A percentile compares a stretch with the other conserved stretches of the same genome.
These are phyloP conservation scores for Boletales sp. DNA, from an alignment of 768 basidiomycete genomes.

Conservation along the genomic window DNA sequence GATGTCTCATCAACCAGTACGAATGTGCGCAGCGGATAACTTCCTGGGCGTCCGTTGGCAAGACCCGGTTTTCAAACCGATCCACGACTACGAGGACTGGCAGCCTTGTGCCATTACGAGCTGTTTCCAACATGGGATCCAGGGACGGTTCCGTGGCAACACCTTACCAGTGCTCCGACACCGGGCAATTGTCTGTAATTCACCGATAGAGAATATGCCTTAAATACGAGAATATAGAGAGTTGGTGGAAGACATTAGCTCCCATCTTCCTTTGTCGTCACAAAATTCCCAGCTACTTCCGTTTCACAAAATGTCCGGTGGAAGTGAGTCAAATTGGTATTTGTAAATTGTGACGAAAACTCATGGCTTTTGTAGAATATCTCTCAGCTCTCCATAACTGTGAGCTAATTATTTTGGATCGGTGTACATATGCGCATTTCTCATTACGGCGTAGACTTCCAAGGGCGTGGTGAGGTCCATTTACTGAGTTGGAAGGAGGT, in stretches of 20 bases:
- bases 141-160: slow-evolving; percentile 1
- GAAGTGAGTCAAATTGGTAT: slow-evolving; percentile 15
- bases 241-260: background rate
- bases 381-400: slow-evolving; percentile 45
- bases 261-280: background rate
- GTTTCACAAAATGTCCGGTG: slow-evolving; percentile 13
- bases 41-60: slow-evolving; percentile 5
- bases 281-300: background rate
- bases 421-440: background rate
- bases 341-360: background rate
- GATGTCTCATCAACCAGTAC: background rate
- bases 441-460: slow-evolving; percentile 32
- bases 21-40: background rate
- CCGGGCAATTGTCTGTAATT: slow-evolving; percentile 1
- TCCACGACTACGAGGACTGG: slow-evolving; percentile 11
- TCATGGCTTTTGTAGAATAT: slow-evolving; percentile 25
- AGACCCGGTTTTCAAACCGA: slow-evolving; percentile 20
- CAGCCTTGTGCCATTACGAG: too few relatives aligned
- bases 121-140: background rate
- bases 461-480: slow-evolving; percentile 26
- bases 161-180: slow-evolving; percentile 2
- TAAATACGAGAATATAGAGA: slow-evolving; percentile 22
- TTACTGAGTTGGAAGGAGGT: slow-evolving; percentile 41
- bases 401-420: slow-evolving; percentile 19
- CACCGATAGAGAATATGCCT: slow-evolving; percentile 6